phyloP scores from a whole-genome alignment of 1,284 basidiomycete genomes.

The Clitocybe nebularis region DNA sequence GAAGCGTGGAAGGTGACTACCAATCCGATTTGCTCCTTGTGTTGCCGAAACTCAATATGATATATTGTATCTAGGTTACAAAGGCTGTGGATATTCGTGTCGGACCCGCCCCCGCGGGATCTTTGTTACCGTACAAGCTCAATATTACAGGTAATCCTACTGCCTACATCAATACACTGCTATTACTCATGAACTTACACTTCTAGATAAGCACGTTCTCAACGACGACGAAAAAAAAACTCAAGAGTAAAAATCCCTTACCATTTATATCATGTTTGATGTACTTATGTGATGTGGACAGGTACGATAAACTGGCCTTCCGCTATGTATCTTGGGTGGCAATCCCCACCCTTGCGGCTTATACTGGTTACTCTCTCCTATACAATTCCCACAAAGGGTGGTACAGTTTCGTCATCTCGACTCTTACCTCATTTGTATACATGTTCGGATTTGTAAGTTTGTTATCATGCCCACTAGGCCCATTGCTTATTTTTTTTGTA shows the following conservation, averaged over 20 bases:
- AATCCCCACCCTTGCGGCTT: slow-evolving; percentile 80
- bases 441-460: slow-evolving; percentile 93
- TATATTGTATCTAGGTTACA: slow-evolving; percentile 51
- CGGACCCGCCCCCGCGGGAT: slow-evolving; percentile 53
- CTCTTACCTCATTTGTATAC: slow-evolving; percentile 85
- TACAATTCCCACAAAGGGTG: slow-evolving; percentile 89
- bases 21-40: slow-evolving; percentile 7
- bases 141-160: slow-evolving; percentile 66
- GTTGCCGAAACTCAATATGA: slow-evolving; percentile 13
- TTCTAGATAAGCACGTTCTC: slow-evolving; percentile 84
- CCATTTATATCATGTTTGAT: too few species aligned
- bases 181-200: slow-evolving; percentile 5
- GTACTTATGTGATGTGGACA: too few species aligned
- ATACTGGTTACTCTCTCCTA: slow-evolving; percentile 87
- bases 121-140: slow-evolving; percentile 74
- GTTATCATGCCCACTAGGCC: slow-evolving; percentile 4
- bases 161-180: slow-evolving; percentile 13
- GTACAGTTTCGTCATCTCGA: slow-evolving; percentile 93
- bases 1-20: slow-evolving; percentile 90
- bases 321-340: slow-evolving; percentile 87
- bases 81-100: slow-evolving; percentile 86
- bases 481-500: slow-evolving; percentile 25
- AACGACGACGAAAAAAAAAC: slow-evolving; percentile 95
- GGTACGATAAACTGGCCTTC: slow-evolving; percentile 86
- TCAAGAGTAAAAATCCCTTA: slow-evolving; percentile 68